Base-by-base conservation (phyloP, 2,329 filamentous ascomycete species). In the Penicillium sp. region DNA sequence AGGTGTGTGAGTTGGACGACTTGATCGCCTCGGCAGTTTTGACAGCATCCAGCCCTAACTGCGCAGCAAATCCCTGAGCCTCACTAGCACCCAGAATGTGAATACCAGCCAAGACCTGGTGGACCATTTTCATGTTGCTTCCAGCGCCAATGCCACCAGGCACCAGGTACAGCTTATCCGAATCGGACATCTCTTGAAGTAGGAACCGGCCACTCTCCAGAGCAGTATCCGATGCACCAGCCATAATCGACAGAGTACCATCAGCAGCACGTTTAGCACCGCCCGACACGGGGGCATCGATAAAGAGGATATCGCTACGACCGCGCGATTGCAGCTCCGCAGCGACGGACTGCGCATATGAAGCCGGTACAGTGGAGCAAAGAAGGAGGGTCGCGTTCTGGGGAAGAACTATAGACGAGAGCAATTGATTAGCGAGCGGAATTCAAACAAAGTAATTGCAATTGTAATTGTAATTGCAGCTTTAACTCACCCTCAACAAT, bases 171-270 rank as follows among this genome's bases (percentile, higher is more conserved):
- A 91, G 74, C 66, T 89, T 89, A 34, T 67, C 66, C 12, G 63
- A 52, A 39, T 72, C 74, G 1, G 87, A 82, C 76, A 92, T 83
- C 59, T 82, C 81, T 46, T 83, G 76, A 2, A 91, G 76, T 1
- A 91, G 70, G 41, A 77, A 79, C 18, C 77, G 78, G 0, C 80
- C 85, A 50, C 80, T 81, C 27, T 78, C 74, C 2, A 90, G 71
- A 4, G 83, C 83, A 2, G 75, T 77, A 1, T 81, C 77, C 0
- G 81, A 75, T 0, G 80, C 86, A 2, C 85, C 84, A 0, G 86
- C 86, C 82, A 92, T 90, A 65, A 92, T 91, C 6, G 86, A 88
- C 34, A 91, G 73, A 0, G 87, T 89, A 3, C 88, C 88, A 42
- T 87, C 81, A 0, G 85, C 86, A 1, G 88, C 88, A 27, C 88